These are phyloP conservation scores for Fagopyrum tataricum DNA, from an alignment of 148 eudicot genomes.

Conservation along the genomic window DNA sequence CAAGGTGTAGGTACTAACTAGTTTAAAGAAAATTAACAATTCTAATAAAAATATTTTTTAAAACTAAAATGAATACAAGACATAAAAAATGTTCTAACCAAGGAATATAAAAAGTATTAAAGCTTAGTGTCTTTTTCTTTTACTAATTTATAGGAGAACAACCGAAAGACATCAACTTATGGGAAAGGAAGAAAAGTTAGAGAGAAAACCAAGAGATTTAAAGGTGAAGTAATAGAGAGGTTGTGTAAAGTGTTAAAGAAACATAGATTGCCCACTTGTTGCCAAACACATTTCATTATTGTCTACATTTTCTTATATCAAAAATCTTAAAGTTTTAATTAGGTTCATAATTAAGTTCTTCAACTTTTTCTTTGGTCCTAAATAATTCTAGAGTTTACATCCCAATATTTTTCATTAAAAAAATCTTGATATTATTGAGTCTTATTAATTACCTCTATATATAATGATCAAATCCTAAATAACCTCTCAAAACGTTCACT, in stretches of 20 bases:
- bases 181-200: background rate
- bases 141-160: background rate
- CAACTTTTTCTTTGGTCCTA: background rate
- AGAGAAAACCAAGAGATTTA: slow-evolving; percentile 1
- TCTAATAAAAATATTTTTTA: too few relatives aligned
- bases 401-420: background rate
- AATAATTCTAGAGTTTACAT: background rate
- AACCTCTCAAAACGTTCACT: background rate
- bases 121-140: background rate
- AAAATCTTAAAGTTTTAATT: background rate
- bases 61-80: too few relatives aligned
- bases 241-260: slow-evolving; percentile 1
- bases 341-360: background rate
- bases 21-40: too few relatives aligned
- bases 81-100: too few relatives aligned
- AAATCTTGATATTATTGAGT: background rate
- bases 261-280: background rate
- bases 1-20: too few relatives aligned
- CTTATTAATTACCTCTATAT: background rate
- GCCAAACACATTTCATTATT: background rate
- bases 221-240: background rate
- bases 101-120: background rate
- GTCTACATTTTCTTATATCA: background rate
- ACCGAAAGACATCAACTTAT: background rate
- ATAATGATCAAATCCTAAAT: background rate